Evolutionary conservation across 352 stramenopile genomes (phyloP), one percentile per base, ranked within the genome.

Genomic region (Globisporangium nunn): DNA sequence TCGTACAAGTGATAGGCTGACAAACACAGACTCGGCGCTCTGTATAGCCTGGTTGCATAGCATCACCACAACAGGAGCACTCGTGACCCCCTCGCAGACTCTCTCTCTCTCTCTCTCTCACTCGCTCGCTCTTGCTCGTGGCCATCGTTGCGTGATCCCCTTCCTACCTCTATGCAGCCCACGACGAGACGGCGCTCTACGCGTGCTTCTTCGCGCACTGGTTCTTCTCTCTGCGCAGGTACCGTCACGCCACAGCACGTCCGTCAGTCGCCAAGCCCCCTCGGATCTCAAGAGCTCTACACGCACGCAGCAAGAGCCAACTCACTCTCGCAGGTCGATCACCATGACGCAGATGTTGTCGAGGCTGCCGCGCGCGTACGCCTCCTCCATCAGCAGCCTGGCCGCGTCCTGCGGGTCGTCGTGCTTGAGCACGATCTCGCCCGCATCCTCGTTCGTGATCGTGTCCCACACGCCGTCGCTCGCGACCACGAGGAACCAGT

Each of bases 381-480:
- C 87, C 47, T 96, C 78, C 40, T 96, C 79, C 70, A 94, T 94
- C 40, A 97, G 73, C 15, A 73, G 69, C 58, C 88, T 75, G 17
- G 88, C 85, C 3, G 82, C 85, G 11, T 68, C 59, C 63, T 96
- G 81, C 10, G 76, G 72, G 35, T 88, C 71, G 59, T 88, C 70
- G 58, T 87, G 64, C 57, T 84, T 77, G 60, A 82, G 73, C 47
- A 81, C 70, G 31, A 96, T 52, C 48, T 86, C 68, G 11, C 78
- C 88, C 3, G 88, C 87, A 35, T 97, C 85, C 6, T 91, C 78
- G 58, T 97, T 97, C 31, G 81, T 79, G 53, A 97, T 51, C 23
- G 91, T 94, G 63, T 98, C 91, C 88, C 88, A 98, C 35, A 98
- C 73, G 11, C 93, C 93, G 61, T 98, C 93, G 55, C 74, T 95